A percentile compares a stretch with the other conserved stretches of the same genome.
Conservation (phyloP, 129 eudicot genomes). For the Saposhnikovia divaricata region DNA sequence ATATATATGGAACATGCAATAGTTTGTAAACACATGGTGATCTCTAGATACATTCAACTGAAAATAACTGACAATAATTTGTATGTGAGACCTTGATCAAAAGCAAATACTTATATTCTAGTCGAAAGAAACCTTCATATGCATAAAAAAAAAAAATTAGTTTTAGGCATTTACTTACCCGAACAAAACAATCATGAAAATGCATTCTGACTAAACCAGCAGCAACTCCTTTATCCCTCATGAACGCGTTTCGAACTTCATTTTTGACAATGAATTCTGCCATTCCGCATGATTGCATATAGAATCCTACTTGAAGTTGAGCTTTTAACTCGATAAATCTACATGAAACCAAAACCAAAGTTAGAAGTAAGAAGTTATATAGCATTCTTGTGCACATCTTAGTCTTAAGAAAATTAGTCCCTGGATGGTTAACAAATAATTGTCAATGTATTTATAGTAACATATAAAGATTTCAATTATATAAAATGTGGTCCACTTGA, state of each 20-base stretch:
- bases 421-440: not conserved
- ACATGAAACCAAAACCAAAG: constrained; percentile 20
- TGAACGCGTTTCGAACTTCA: constrained; percentile 37
- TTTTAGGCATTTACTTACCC: constrained; percentile 33
- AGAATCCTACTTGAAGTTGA: constrained; percentile 63
- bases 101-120: no score
- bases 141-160: not conserved
- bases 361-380: not conserved
- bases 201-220: constrained; percentile 66
- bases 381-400: constrained; percentile 27
- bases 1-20: not conserved
- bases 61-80: not conserved
- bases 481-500: not conserved
- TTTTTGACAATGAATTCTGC: constrained; percentile 46
- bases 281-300: constrained; percentile 27
- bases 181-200: constrained; percentile 82
- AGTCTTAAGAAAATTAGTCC: not conserved
- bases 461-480: not conserved
- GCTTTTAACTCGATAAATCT: constrained; percentile 29
- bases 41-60: not conserved
- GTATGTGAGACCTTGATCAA: no score
- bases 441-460: not conserved
- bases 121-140: not conserved
- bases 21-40: not conserved
- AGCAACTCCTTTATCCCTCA: constrained; percentile 42